Evolutionary conservation across 495 filamentous ascomycete genomes (phyloP).

Genomic region (Aspergillus homomorphus): DNA sequence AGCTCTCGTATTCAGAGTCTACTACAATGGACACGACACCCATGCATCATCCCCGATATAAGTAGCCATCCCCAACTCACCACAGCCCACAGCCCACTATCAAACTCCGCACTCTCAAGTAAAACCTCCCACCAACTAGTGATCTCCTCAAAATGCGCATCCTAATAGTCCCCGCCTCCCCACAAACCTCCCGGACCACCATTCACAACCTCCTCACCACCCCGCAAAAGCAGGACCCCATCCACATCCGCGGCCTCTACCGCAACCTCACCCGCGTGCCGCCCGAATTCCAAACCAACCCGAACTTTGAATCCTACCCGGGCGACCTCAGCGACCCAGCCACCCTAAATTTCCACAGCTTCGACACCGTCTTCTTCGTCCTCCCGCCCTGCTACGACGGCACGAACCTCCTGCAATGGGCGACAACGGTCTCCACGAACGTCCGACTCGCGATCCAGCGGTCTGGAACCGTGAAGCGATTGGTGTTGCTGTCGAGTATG

Average conservation of each 20-base stretch:
- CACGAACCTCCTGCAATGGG: not conserved
- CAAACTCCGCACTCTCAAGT: not conserved
- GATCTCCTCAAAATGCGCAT: constrained; percentile 16
- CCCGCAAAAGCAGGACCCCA: not conserved
- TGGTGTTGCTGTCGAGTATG: constrained; percentile 12
- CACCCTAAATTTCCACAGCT: constrained; percentile 3
- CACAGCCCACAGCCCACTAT: not conserved
- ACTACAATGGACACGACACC: too few species aligned
- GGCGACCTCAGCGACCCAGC: constrained; percentile 6
- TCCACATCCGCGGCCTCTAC: constrained; percentile 5
- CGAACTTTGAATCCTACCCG: constrained; percentile 1
- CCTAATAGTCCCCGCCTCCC: constrained; percentile 7
- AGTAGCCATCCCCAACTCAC: too few species aligned
- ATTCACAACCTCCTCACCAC: constrained; percentile 4
- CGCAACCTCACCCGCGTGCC: constrained; percentile 8
- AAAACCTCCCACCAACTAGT: too few species aligned
- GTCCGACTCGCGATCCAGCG: not conserved
- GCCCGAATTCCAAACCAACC: constrained; percentile 2
- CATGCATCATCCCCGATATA: too few species aligned
- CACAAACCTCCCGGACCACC: constrained; percentile 8
- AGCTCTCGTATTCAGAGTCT: too few species aligned
- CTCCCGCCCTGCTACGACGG: constrained; percentile 6
- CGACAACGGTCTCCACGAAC: constrained; percentile 2
- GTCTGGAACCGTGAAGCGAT: not conserved
- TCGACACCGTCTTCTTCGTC: constrained; percentile 9